Base-by-base conservation (phyloP, 108 stramenopile genomes). In the Nannochloropsis oceanica region DNA sequence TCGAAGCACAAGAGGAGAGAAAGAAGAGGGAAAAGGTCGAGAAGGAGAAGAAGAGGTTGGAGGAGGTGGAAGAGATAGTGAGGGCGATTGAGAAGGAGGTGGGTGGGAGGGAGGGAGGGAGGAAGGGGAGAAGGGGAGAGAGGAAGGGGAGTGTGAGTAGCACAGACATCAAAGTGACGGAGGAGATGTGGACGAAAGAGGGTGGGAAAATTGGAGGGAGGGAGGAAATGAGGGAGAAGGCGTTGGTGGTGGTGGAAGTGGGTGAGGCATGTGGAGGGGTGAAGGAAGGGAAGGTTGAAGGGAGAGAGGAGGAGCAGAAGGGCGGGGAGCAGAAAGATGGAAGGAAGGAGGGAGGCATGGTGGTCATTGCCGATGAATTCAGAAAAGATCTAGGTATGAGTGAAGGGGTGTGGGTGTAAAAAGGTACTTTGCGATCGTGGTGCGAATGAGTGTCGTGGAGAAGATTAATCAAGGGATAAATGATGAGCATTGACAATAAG, bases 131-230 rank as follows among this genome's bases (percentile, higher is more conserved):
- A 9, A 73, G 10, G 59, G 2, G 22, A 93, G 88, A 24, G 87
- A 86, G 88, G 94, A 94, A n/a, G 59, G 59, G 89, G 91, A 95
- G 92, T 95, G 95, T 43, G 92, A 88, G 44, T 95, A 94, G 81
- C 96, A 95, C 43, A 96, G 89, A 73, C 59, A 73, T 73, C 59
- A 73, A 73, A 3, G 59, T 73, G 59, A 73, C 59, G 22, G 59
- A 73, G n/a, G n/a, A n/a, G n/a, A n/a, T 18, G 59, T 73, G 22
- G n/a, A 73, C 59, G 59, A 73, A 18, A 9, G 59, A 73, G 59
- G 59, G n/a, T n/a, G 59, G 59, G n/a, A 9, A 9, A 73, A n/a
- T 9, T 1, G 59, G n/a, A 73, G 59, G 59, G n/a, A 73, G n/a
- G n/a, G 59, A 73, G 59, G 59, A n/a, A 73, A 10, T 2, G 59